Evolutionary conservation across 208 protist genomes (phyloP).

Genomic region (Kentomonas sorsogonicus): DNA sequence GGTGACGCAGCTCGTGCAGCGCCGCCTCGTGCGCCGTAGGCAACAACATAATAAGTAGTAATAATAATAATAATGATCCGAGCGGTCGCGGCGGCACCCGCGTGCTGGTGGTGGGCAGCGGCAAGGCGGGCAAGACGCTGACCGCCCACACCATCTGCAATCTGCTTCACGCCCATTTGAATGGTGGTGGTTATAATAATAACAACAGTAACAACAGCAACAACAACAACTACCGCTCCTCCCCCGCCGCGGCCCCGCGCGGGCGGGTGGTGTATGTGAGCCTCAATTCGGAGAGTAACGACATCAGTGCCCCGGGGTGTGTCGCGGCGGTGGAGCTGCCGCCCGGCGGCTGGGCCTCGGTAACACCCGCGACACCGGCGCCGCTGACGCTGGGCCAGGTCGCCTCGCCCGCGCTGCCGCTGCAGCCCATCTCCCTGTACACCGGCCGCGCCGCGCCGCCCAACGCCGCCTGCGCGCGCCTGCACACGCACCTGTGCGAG

Average conservation of each 20-base stretch:
- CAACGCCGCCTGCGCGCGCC: constrained; percentile 20
- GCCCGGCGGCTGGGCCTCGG: no score
- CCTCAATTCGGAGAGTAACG: constrained; percentile 73
- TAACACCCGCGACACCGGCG: constrained; percentile 3
- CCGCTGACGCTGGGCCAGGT: constrained; percentile 39
- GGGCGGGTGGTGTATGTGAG: constrained; percentile 39
- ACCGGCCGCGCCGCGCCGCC: constrained; percentile 38
- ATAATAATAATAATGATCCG: no score
- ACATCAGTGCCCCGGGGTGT: constrained; percentile 59
- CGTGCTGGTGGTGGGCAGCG: constrained; percentile 65
- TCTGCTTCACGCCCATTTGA: constrained; percentile 36
- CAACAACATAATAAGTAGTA: no score
- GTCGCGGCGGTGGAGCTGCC: constrained; percentile 35
- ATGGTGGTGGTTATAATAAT: constrained; percentile 16
- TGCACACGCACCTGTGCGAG: constrained; percentile 51
- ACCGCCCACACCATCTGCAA: constrained; percentile 74
- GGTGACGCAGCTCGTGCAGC: constrained; percentile 58
- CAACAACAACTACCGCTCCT: no score
- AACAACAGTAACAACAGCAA: no score
- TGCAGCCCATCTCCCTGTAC: constrained; percentile 57
- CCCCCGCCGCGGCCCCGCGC: background rate
- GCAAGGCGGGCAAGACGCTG: constrained; percentile 51
- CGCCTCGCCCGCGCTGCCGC: constrained; percentile 27
- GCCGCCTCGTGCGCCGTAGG: constrained; percentile 27
- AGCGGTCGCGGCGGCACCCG: no score